A percentile compares a stretch with the other conserved stretches of the same genome.
These are phyloP conservation scores for Pyrenula aspistea DNA, from an alignment of 495 filamentous ascomycete genomes.

Conservation along the genomic window DNA sequence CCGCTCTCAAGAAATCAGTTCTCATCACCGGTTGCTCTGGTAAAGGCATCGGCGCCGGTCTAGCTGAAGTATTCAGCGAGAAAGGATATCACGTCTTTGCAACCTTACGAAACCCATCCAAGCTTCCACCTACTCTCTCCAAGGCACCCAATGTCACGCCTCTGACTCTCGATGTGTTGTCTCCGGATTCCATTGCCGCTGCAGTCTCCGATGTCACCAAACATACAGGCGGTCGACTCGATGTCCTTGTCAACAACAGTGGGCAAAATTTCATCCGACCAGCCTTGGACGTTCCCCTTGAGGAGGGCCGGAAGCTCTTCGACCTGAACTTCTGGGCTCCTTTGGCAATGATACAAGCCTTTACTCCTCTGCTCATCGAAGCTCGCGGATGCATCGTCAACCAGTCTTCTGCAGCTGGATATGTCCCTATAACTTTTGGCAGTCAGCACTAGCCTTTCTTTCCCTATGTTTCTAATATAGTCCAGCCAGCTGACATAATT, in stretches of 20 bases:
- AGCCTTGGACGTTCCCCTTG: conserved; percentile 16
- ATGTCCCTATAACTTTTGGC: conserved; percentile 11
- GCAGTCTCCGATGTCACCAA: conserved; percentile 4
- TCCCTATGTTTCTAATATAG: not conserved
- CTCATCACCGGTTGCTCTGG: conserved; percentile 31
- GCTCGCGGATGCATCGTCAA: conserved; percentile 8
- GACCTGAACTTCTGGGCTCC: conserved; percentile 19
- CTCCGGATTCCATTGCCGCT: conserved; percentile 13
- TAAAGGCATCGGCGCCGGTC: conserved; percentile 25
- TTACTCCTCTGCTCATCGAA: conserved; percentile 3
- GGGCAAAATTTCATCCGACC: conserved; percentile 14
- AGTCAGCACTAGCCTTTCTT: not conserved
- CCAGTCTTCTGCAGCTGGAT: conserved; percentile 12
- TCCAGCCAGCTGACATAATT: not conserved
- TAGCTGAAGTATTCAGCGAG: conserved; percentile 20
- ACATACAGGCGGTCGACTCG: conserved; percentile 10
- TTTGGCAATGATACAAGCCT: conserved; percentile 8
- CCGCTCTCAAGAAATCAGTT: conserved; percentile 5
- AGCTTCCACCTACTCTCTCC: conserved; percentile 15
- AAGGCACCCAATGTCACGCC: conserved; percentile 12
- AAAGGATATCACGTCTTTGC: conserved; percentile 28
- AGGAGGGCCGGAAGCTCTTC: conserved; percentile 13
- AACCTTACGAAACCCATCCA: conserved; percentile 22
- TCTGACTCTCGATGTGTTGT: conserved; percentile 19
- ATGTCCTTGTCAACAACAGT: conserved; percentile 22